phyloP scores from a whole-genome alignment of 164 flowering plant genomes.

The Platanus orientalis region DNA sequence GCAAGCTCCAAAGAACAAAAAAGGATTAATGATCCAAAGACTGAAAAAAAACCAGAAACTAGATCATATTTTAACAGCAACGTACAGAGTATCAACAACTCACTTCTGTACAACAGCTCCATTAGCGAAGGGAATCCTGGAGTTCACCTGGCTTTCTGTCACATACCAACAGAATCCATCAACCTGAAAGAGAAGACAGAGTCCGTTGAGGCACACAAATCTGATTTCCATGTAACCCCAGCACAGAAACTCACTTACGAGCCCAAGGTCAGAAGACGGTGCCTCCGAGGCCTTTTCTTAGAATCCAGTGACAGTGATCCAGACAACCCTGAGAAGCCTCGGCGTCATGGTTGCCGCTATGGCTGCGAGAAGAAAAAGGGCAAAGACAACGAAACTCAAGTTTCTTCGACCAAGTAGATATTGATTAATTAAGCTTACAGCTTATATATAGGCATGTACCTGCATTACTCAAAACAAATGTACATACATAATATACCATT shows the following conservation, averaged over 20 bases:
- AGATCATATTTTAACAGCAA: constrained; percentile 59
- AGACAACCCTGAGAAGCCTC: constrained; percentile 66
- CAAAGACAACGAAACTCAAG: constrained; percentile 9
- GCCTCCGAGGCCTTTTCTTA: constrained; percentile 69
- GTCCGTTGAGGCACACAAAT: constrained; percentile 26
- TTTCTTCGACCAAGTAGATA: neutral
- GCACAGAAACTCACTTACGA: constrained; percentile 38
- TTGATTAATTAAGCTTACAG: neutral
- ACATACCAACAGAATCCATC: constrained; percentile 10
- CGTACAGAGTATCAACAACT: constrained; percentile 66
- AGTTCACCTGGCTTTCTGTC: constrained; percentile 30
- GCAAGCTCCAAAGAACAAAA: no score
- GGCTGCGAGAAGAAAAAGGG: constrained; percentile 16
- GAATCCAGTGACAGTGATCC: constrained; percentile 79
- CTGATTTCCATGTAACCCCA: constrained; percentile 31
- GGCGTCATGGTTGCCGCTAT: constrained; percentile 72
- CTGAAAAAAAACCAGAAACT: constrained; percentile 22
- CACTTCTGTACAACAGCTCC: constrained; percentile 45
- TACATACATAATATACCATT: neutral
- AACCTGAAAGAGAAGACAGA: constrained; percentile 14
- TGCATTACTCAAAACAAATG: neutral
- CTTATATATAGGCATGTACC: neutral
- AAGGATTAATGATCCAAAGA: constrained; percentile 13
- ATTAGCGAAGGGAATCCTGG: constrained; percentile 62
- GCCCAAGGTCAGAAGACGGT: constrained; percentile 57